phyloP scores from a whole-genome alignment of 2,329 filamentous ascomycete species.

The Lasiodiplodia sp. region DNA sequence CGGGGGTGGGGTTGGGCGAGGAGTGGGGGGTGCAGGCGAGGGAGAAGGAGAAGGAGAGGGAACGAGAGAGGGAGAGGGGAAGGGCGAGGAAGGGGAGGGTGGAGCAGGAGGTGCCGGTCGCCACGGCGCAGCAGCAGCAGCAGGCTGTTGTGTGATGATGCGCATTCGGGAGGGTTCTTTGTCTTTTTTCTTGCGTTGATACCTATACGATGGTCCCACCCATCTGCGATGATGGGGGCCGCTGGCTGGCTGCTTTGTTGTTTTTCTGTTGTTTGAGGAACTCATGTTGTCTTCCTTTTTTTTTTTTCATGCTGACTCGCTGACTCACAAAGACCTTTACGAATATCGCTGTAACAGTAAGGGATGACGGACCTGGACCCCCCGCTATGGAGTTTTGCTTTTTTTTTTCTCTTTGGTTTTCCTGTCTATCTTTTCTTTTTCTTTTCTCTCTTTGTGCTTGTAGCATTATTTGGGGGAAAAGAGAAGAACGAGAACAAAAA shows the following conservation, averaged over 20 bases:
- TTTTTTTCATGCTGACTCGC: background rate
- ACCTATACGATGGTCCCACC: too few relatives aligned
- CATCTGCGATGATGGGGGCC: background rate
- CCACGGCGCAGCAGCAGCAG: too few relatives aligned
- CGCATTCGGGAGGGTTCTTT: too few relatives aligned
- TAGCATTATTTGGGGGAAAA: background rate
- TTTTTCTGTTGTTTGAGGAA: background rate
- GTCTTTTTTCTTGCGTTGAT: too few relatives aligned
- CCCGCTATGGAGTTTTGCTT: background rate
- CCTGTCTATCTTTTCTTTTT: background rate
- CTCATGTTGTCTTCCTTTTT: too few relatives aligned
- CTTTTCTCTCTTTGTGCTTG: background rate
- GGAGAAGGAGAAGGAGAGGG: background rate
- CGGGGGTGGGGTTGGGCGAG: conserved; percentile 73
- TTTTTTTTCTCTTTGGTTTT: background rate
- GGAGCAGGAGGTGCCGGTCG: background rate
- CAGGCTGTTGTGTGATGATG: background rate
- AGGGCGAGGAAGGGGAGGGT: background rate
- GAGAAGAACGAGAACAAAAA: background rate
- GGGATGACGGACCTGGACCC: too few relatives aligned
- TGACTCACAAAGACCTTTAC: background rate
- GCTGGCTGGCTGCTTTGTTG: too few relatives aligned
- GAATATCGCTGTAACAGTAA: background rate
- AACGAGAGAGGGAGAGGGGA: background rate
- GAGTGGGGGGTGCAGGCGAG: conserved; percentile 7